Percentiles rank a stretch among this genome's conserved stretches.
Conservation (phyloP, 208 protist species). For the Tetramitus jugosus region DNA sequence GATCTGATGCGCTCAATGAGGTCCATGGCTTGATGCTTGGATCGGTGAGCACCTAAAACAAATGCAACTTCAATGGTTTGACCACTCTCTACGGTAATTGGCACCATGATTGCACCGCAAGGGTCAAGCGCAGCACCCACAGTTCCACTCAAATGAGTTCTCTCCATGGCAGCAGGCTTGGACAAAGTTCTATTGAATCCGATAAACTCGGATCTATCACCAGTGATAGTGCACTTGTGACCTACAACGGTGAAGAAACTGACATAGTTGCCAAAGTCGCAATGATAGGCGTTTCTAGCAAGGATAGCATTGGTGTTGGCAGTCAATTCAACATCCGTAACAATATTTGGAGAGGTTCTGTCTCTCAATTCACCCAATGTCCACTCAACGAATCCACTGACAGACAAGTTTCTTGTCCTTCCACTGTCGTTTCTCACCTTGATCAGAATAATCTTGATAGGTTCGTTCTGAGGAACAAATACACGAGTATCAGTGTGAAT, state of each 20-base stretch:
- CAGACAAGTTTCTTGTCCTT: not conserved
- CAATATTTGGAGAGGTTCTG: not conserved
- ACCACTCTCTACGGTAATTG: not conserved
- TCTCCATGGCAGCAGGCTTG: not conserved
- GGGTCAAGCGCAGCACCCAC: constrained; percentile 18
- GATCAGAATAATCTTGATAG: constrained; percentile 13
- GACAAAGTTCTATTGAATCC: not conserved
- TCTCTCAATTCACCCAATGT: constrained; percentile 15
- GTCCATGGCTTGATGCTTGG: not conserved
- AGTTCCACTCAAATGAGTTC: not conserved
- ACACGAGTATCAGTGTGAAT: not conserved
- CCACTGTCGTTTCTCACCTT: not conserved
- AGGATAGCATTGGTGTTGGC: constrained; percentile 2
- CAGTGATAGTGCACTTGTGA: constrained; percentile 15
- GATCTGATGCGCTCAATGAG: not conserved
- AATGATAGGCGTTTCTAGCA: constrained; percentile 2
- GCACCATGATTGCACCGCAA: constrained; percentile 7
- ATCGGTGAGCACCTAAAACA: not conserved
- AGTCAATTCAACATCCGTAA: constrained; percentile 9
- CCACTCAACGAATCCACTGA: constrained; percentile 16
- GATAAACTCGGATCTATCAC: constrained; percentile 12
- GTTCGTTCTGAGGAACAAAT: constrained; percentile 19
- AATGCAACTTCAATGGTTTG: constrained; percentile 14
- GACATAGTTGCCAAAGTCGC: not conserved
- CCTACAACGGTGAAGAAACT: not conserved